Base-by-base conservation (phyloP, 1,284 basidiomycete species). In the Testicularia cyperi region DNA sequence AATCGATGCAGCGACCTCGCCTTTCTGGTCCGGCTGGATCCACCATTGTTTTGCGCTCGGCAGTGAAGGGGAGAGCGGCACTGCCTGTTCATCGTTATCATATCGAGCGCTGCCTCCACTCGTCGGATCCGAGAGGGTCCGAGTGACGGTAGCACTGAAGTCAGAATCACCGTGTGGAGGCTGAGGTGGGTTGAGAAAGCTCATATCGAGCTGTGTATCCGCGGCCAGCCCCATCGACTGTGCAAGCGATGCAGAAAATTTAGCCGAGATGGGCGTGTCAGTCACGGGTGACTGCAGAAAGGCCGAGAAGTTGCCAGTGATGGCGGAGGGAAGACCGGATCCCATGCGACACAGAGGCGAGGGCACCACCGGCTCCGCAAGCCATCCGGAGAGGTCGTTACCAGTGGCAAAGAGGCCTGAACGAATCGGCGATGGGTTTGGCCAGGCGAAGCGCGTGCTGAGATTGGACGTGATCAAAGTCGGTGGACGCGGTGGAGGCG, bases 311-410 rank as follows among this genome's bases (percentile, higher is more conserved):
- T 52, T 52, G 18, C 58, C 58, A 27, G 40, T 47, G 35, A 62
- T 51, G 23, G 47, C 44, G 15, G 58, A 56, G 20, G 55, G 51
- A 23, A 68, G 27, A 33, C 66, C 65, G 5, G 73, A 65, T 1
- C 73, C 73, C 44, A 61, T 61, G 20, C 68, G 63, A 24, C 74
- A 73, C 38, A 74, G 38, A 1, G 73, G 72, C 9, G 73, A 74
- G 5, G 73, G 72, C 4, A 73, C 63, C 3, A 75, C 66, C 2
- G 73, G 70, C 35, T 75, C 73, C 19, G 67, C 72, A 10, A 75
- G 68, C 73, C 73, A 75, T 12, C 66, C 52, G 1, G 65, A 68
- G n/a, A 73, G 54, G 27, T 74, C 70, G 15, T 68, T 32, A 19
- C 52, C 52, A 12, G 44, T 44, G 25, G 45, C 38, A 31, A 55